phyloP scores from a whole-genome alignment of 2,329 filamentous ascomycete species.

The Colletotrichum cereale region DNA sequence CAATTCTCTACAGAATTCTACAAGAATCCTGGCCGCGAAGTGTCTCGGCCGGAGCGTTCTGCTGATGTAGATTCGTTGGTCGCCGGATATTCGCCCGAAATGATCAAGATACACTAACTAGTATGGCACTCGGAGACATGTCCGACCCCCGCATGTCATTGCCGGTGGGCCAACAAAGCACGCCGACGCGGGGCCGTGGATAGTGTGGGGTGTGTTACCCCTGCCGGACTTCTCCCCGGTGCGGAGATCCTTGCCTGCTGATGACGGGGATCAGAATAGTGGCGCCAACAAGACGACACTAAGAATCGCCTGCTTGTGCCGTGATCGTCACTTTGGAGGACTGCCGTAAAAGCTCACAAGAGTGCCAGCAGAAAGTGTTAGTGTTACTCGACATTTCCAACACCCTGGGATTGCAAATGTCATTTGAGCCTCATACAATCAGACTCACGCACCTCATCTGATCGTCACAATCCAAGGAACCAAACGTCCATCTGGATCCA shows the following conservation, averaged over 20 bases:
- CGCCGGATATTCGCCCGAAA: neutral
- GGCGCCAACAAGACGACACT: neutral
- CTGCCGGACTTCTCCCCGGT: conserved; percentile 30
- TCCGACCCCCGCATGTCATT: conserved; percentile 3
- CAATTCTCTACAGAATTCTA: too few relatives aligned
- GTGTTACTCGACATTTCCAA: neutral
- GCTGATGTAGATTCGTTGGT: too few relatives aligned
- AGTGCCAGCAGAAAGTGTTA: neutral
- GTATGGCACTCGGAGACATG: neutral
- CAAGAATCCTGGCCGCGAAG: neutral
- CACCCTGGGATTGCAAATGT: neutral
- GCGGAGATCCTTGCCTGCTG: neutral
- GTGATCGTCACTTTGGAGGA: neutral
- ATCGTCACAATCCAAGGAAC: too few relatives aligned
- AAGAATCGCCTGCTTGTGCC: neutral
- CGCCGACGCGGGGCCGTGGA: conserved; percentile 9
- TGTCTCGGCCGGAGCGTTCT: neutral
- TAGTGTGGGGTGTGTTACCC: conserved; percentile 1
- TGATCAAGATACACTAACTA: neutral
- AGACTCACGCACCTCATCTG: neutral
- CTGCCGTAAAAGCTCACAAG: too few relatives aligned
- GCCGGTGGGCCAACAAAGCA: neutral
- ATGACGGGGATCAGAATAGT: neutral
- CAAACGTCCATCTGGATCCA: too few relatives aligned
- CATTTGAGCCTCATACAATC: neutral